Conservation (phyloP, 148 eudicot species). For the Amaranthus palmeri region DNA sequence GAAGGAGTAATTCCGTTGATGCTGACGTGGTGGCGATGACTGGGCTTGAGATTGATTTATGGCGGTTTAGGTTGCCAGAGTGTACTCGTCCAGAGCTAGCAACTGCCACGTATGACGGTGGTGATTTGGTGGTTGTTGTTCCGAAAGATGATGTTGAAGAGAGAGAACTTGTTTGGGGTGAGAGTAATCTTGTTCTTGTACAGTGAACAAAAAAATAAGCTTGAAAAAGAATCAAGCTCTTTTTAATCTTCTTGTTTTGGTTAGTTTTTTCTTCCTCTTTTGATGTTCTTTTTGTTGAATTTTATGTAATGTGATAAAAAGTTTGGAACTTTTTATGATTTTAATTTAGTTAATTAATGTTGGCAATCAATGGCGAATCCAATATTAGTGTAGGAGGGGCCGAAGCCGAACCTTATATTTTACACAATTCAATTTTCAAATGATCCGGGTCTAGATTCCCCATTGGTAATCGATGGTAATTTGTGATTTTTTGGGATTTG, state of each 20-base stretch:
- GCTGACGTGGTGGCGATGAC: constrained; percentile 21
- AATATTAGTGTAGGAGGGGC: no score
- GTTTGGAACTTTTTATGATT: neutral
- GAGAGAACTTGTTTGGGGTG: constrained; percentile 34
- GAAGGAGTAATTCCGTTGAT: constrained; percentile 33
- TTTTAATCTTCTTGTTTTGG: constrained; percentile 6
- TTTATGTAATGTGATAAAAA: constrained; percentile 17
- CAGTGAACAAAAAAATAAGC: constrained; percentile 36
- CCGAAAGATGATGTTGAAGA: constrained; percentile 42
- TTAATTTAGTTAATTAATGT: neutral
- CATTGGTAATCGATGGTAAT: neutral
- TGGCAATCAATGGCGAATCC: no score
- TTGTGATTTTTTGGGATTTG: neutral
- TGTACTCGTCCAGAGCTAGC: constrained; percentile 63
- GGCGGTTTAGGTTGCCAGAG: constrained; percentile 77
- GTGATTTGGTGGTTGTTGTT: constrained; percentile 73
- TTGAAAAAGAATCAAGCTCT: neutral
- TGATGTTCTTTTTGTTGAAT: constrained; percentile 1
- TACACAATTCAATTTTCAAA: neutral
- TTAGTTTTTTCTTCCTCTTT: neutral
- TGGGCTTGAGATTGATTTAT: constrained; percentile 67
- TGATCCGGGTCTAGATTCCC: neutral
- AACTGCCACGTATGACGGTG: constrained; percentile 47
- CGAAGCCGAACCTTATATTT: no score
- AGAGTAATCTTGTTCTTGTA: constrained; percentile 56